phyloP scores from a whole-genome alignment of 768 basidiomycete genomes.

The Boletellus sp. region DNA sequence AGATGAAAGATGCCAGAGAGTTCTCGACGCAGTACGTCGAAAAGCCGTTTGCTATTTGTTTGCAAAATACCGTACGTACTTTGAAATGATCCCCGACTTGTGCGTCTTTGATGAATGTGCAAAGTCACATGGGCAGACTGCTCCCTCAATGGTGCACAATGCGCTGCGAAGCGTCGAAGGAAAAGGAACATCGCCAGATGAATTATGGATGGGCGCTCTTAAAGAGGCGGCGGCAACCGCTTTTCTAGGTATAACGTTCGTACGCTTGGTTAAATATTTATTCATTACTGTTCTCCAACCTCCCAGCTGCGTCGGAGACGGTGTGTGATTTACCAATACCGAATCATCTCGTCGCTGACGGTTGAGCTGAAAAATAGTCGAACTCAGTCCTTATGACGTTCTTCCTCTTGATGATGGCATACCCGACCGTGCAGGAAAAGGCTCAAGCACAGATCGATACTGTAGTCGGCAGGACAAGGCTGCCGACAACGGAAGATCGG shows the following conservation, averaged over 20 bases:
- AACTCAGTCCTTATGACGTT: background rate
- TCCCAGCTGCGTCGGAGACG: background rate
- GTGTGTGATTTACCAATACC: background rate
- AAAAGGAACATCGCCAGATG: background rate
- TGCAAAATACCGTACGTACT: constrained; percentile 8
- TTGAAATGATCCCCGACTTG: background rate
- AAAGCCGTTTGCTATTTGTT: background rate
- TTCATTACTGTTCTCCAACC: background rate
- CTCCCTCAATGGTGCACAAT: constrained; percentile 4
- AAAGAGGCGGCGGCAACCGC: constrained; percentile 8
- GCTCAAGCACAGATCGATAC: background rate
- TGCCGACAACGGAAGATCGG: background rate
- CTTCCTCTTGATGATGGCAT: background rate
- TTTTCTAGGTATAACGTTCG: constrained; percentile 5
- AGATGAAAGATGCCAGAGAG: background rate
- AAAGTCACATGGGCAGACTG: background rate
- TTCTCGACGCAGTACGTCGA: constrained; percentile 3
- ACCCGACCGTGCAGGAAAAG: background rate
- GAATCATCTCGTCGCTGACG: background rate
- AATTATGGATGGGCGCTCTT: constrained; percentile 4
- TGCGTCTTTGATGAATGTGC: background rate
- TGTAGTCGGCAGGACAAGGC: background rate
- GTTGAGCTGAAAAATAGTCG: background rate
- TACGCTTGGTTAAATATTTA: background rate
- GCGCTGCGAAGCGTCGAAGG: constrained; percentile 2